Conservation (phyloP, 176 grass and related monocot species). For the Aegilops sharonensis region DNA sequence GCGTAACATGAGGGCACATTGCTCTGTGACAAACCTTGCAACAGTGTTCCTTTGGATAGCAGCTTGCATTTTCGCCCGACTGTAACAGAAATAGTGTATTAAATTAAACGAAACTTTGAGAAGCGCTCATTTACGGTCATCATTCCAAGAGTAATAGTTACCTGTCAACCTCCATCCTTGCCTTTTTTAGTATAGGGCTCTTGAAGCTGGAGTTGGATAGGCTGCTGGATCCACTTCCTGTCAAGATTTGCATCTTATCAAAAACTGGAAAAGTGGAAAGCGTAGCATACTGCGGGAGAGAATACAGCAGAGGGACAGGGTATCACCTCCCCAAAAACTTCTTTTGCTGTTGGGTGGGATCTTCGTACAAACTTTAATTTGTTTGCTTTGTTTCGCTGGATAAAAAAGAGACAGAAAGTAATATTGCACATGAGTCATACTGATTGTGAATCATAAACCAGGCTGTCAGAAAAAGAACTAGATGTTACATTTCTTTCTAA, state of each 20-base stretch:
- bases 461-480: neutral
- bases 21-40: conserved; percentile 32
- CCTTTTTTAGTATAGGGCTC: conserved; percentile 46
- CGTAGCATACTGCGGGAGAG: neutral
- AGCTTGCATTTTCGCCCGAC: conserved; percentile 42
- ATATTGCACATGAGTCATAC: neutral
- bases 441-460: neutral
- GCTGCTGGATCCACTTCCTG: conserved; percentile 51
- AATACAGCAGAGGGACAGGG: neutral
- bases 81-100: conserved; percentile 42
- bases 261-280: neutral
- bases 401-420: neutral
- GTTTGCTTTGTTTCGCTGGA: conserved; percentile 58
- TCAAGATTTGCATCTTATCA: neutral
- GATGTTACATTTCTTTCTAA: neutral
- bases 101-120: conserved; percentile 35
- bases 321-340: conserved; percentile 48
- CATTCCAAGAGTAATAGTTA: conserved; percentile 18
- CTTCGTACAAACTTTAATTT: conserved; percentile 56
- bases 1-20: neutral
- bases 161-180: conserved; percentile 51
- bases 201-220: conserved; percentile 53
- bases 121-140: conserved; percentile 1
- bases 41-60: conserved; percentile 43
- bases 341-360: conserved; percentile 57